phyloP scores from a whole-genome alignment of 495 filamentous ascomycete species.

The Penicillium atrosanguineum region DNA sequence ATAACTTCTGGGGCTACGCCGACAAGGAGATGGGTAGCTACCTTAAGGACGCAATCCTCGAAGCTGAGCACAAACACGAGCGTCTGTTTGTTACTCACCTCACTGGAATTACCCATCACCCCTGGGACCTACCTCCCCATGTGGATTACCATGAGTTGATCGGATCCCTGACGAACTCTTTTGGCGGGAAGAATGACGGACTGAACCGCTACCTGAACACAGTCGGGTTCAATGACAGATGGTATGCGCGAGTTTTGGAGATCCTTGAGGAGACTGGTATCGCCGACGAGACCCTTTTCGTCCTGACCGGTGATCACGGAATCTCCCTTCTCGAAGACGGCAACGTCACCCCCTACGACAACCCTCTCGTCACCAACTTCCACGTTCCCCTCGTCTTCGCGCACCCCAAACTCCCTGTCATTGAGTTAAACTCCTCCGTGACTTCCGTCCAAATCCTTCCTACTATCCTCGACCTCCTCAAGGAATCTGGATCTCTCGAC shows the following conservation, averaged over 20 bases:
- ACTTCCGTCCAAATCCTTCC: constrained; percentile 48
- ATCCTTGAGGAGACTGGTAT: constrained; percentile 42
- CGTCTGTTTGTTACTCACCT: constrained; percentile 43
- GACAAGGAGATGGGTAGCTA: constrained; percentile 36
- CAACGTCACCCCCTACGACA: constrained; percentile 47
- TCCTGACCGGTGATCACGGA: constrained; percentile 47
- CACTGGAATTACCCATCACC: constrained; percentile 44
- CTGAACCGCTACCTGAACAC: constrained; percentile 43
- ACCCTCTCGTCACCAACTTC: constrained; percentile 49
- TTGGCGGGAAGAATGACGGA: constrained; percentile 26
- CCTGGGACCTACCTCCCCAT: constrained; percentile 33
- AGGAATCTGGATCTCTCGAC: constrained; percentile 42
- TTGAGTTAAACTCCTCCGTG: constrained; percentile 42
- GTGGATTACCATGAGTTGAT: constrained; percentile 29
- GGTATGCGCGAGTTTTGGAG: constrained; percentile 34
- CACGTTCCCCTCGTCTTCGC: constrained; percentile 49
- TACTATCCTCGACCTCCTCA: constrained; percentile 49
- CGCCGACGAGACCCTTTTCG: constrained; percentile 41
- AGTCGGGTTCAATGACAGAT: constrained; percentile 39
- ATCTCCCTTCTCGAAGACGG: constrained; percentile 45
- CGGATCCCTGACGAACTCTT: constrained; percentile 19
- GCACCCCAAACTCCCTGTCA: constrained; percentile 43
- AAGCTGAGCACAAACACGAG: constrained; percentile 34
- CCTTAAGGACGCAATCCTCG: constrained; percentile 33
- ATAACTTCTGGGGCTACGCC: constrained; percentile 44